These are phyloP conservation scores for Hortiboletus rubellus DNA, from an alignment of 1,284 basidiomycete species.

Conservation along the genomic window DNA sequence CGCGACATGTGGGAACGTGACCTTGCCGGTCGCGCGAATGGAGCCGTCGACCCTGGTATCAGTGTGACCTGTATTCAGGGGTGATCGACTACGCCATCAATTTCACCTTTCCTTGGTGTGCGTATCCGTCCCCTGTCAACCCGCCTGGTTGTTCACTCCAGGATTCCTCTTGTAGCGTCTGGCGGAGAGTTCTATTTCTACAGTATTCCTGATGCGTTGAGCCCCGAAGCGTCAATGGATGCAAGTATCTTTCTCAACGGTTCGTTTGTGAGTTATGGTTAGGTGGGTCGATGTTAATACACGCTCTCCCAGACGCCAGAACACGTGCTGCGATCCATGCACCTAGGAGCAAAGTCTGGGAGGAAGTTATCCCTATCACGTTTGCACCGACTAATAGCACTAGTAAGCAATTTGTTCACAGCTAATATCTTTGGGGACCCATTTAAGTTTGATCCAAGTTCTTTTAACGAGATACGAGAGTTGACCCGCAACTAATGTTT, in stretches of 20 bases:
- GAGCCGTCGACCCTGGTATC: conserved; percentile 58
- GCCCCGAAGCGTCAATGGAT: conserved; percentile 46
- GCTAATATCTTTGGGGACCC: conserved; percentile 37
- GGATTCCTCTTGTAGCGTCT: conserved; percentile 31
- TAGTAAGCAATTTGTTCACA: conserved; percentile 23
- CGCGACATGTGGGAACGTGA: conserved; percentile 46
- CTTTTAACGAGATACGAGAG: not conserved
- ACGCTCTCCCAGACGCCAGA: conserved; percentile 43
- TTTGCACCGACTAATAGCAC: conserved; percentile 39
- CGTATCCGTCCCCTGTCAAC: conserved; percentile 20
- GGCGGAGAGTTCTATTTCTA: conserved; percentile 46
- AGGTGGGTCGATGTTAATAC: not conserved
- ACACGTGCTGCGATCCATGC: conserved; percentile 64
- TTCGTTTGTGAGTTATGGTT: conserved; percentile 26
- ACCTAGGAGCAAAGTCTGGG: conserved; percentile 65
- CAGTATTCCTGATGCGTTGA: conserved; percentile 53
- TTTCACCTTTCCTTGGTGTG: conserved; percentile 68
- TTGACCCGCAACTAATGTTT: not conserved
- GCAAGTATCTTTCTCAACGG: conserved; percentile 60
- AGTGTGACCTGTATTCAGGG: conserved; percentile 50
- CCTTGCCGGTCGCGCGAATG: conserved; percentile 45
- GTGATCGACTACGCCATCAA: conserved; percentile 61
- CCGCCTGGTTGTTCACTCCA: not conserved
- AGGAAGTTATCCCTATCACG: conserved; percentile 40
- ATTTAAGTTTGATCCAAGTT: conserved; percentile 35